These are phyloP conservation scores for Penicillium alfredii DNA, from an alignment of 495 filamentous ascomycete species.

Conservation along the genomic window DNA sequence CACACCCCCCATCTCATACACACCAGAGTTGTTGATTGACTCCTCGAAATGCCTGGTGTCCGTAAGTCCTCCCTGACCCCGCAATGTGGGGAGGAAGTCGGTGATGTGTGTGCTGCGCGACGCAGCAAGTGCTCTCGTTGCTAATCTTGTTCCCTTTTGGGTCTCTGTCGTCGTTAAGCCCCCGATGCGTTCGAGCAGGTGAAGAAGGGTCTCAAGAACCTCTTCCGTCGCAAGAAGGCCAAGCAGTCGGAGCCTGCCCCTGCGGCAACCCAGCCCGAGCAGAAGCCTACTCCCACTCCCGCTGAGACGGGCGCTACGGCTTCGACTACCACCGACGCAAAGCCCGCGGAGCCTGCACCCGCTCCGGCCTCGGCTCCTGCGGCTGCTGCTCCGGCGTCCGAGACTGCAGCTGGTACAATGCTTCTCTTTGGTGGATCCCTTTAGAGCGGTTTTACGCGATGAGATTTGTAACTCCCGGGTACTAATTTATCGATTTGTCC, in stretches of 20 bases:
- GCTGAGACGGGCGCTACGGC: constrained; percentile 1
- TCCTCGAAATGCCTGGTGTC: no score
- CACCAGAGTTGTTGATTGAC: no score
- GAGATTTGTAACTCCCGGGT: background rate
- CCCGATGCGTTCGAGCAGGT: constrained; percentile 18
- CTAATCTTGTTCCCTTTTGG: no score
- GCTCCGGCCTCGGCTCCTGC: constrained; percentile 6
- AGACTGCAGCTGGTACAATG: background rate
- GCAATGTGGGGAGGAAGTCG: no score
- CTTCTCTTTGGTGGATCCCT: background rate
- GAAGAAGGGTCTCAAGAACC: constrained; percentile 26
- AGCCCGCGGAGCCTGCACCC: constrained; percentile 4
- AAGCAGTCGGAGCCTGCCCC: constrained; percentile 4
- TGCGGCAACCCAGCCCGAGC: no score
- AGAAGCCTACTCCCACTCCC: constrained; percentile 8
- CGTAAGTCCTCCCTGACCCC: no score
- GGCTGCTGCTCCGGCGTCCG: constrained; percentile 5
- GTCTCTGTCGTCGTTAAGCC: no score
- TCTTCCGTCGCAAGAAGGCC: constrained; percentile 25
- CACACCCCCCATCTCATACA: no score
- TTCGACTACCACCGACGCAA: constrained; percentile 2
- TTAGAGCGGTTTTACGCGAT: background rate
- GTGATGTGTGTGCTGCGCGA: no score
- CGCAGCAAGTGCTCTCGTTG: no score
- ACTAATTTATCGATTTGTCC: no score